Evolutionary conservation across 257 asterid genomes (phyloP).

Genomic region (Lycium barbarum): DNA sequence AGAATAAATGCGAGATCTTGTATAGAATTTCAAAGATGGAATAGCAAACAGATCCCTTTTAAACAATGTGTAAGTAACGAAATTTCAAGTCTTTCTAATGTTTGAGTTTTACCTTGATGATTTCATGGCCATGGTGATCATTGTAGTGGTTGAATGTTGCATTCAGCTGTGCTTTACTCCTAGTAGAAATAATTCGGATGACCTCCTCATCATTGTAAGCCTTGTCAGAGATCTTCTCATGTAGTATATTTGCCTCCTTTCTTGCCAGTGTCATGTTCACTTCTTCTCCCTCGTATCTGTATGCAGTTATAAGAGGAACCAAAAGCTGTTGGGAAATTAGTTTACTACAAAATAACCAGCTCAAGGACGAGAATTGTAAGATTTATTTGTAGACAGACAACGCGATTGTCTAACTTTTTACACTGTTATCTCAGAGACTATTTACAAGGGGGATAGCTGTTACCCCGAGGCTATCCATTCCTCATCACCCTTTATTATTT

Average conservation of each 20-base stretch:
- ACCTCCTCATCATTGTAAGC: slow-evolving; percentile 74
- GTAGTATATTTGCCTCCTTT: slow-evolving; percentile 82
- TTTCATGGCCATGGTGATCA: slow-evolving; percentile 70
- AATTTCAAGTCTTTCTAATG: slow-evolving; percentile 6
- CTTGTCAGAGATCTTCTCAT: slow-evolving; percentile 71
- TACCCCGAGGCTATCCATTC: neutral
- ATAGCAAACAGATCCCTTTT: neutral
- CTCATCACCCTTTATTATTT: neutral
- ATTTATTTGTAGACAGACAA: neutral
- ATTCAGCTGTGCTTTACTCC: slow-evolving; percentile 93
- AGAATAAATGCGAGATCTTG: neutral
- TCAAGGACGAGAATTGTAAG: neutral
- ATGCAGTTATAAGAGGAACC: slow-evolving; percentile 89
- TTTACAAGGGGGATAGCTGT: neutral
- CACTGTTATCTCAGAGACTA: neutral
- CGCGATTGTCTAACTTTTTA: neutral
- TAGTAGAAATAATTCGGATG: slow-evolving; percentile 71
- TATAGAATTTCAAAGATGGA: neutral
- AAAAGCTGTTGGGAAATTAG: slow-evolving; percentile 62
- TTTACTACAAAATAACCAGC: neutral
- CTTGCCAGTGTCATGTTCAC: slow-evolving; percentile 71
- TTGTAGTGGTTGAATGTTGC: slow-evolving; percentile 85
- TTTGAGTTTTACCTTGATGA: slow-evolving; percentile 65
- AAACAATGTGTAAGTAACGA: neutral
- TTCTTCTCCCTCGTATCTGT: slow-evolving; percentile 84